These are phyloP conservation scores for Trifolium repens DNA, from an alignment of 306 rosid genomes.

Conservation along the genomic window DNA sequence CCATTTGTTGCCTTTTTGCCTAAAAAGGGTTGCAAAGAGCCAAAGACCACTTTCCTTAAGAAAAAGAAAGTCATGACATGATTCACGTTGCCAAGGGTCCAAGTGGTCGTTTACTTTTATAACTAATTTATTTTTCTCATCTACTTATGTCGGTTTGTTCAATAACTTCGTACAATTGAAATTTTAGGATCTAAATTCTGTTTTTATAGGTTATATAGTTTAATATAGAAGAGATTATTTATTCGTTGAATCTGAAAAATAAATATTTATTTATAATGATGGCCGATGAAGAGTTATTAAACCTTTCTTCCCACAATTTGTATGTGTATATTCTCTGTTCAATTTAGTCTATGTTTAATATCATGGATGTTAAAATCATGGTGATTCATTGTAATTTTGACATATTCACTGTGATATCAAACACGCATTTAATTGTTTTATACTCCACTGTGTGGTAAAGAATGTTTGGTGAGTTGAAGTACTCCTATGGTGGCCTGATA, in stretches of 20 bases:
- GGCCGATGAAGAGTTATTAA: no score
- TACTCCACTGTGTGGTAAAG: background rate
- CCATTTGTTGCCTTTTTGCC: background rate
- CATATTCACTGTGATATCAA: no score
- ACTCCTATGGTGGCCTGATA: no score
- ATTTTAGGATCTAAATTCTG: no score
- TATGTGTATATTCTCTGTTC: background rate
- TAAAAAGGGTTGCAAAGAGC: background rate
- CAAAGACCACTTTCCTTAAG: slow-evolving; percentile 8
- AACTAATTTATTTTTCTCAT: background rate
- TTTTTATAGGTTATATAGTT: no score
- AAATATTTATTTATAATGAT: no score
- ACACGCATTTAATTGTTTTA: background rate
- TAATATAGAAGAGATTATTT: no score
- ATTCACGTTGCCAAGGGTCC: background rate
- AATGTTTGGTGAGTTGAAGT: background rate
- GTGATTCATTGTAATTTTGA: no score
- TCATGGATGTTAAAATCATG: no score
- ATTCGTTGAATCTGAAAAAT: no score
- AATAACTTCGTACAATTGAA: background rate
- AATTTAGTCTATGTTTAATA: no score
- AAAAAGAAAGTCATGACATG: background rate
- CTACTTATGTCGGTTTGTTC: background rate
- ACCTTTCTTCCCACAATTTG: background rate
- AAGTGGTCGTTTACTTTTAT: background rate